These are phyloP conservation scores for Angophora floribunda DNA, from an alignment of 345 rosid species.

Conservation along the genomic window DNA sequence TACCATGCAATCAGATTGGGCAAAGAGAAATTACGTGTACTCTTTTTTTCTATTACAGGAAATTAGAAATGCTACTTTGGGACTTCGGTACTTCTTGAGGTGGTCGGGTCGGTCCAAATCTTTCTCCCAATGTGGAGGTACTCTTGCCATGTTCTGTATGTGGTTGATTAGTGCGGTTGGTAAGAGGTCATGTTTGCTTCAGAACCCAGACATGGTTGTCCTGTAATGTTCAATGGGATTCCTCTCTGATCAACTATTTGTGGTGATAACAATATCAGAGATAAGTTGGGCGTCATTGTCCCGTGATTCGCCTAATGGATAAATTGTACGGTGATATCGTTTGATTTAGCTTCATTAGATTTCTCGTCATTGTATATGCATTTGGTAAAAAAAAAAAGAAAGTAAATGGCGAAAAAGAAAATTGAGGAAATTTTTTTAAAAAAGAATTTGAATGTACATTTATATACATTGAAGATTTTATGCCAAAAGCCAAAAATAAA, in stretches of 20 bases:
- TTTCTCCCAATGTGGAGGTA: too few relatives aligned
- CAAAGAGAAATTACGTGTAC: not conserved
- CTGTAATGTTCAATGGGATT: too few relatives aligned
- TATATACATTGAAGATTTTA: too few relatives aligned
- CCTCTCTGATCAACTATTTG: too few relatives aligned
- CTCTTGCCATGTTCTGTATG: too few relatives aligned
- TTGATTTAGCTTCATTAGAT: not conserved
- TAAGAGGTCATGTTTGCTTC: too few relatives aligned
- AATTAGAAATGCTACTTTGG: not conserved
- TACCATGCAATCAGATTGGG: rapidly evolving
- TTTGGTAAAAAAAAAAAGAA: not conserved
- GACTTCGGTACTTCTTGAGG: not conserved
- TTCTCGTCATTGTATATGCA: not conserved
- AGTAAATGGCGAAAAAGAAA: not conserved
- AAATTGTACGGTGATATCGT: not conserved
- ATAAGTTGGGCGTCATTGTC: not conserved
- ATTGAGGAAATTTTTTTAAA: not conserved
- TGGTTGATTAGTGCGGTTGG: too few relatives aligned
- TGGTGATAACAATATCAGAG: not conserved
- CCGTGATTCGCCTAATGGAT: not conserved
- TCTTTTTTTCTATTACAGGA: not conserved
- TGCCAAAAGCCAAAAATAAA: too few relatives aligned
- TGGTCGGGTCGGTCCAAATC: too few relatives aligned
- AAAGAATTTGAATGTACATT: too few relatives aligned
- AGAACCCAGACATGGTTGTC: too few relatives aligned